Base-by-base conservation (phyloP, 2,329 filamentous ascomycete genomes). In the Penicillium sp. region DNA sequence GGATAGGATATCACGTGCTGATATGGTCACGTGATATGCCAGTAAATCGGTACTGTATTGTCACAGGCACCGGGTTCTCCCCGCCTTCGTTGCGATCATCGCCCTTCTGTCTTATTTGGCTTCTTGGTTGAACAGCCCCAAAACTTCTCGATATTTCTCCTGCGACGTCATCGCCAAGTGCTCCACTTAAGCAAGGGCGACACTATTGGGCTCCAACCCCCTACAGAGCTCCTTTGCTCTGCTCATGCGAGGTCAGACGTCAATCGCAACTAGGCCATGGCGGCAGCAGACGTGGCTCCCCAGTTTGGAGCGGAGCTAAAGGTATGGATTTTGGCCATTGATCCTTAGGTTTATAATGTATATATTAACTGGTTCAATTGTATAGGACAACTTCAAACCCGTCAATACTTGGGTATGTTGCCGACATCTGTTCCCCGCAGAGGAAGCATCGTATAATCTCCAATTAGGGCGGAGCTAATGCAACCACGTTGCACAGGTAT, bases 321-420 rank as follows among this genome's bases (percentile, higher is more conserved):
- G 86, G 89, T 90, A 74, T 16, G 32, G n/a, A 10, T 9, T 16
- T 18, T 34, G 14, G 11, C 8, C 16, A n/a, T 5, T 11, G 14
- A 8, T 1, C 9, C n/a, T 34, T 34, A 2, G 20, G 18, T 8
- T 8, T 22, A 4, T 2, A n/a, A 3, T 14, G 16, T 32, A 16
- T 37, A 10, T 24, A n/a, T 23, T 23, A 9, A 37, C 18, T 23
- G 20, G 2, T 14, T 24, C 4, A 6, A 22, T 14, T 13, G 35
- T n/a, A n/a, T 64, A 96, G 89, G 93, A 98, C 82, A 88, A 87
- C 65, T 98, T 96, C 78, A 96, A 94, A 72, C 82, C 89, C 14
- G 89, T 94, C 67, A 96, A 90, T 72, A 82, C 79, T 61, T 98
- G 93, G 93, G 81, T 83, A 76, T 57, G 72, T 61, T 44, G 40